phyloP scores from a whole-genome alignment of 805 yeast species.

The Metschnikowia bowlesiae region DNA sequence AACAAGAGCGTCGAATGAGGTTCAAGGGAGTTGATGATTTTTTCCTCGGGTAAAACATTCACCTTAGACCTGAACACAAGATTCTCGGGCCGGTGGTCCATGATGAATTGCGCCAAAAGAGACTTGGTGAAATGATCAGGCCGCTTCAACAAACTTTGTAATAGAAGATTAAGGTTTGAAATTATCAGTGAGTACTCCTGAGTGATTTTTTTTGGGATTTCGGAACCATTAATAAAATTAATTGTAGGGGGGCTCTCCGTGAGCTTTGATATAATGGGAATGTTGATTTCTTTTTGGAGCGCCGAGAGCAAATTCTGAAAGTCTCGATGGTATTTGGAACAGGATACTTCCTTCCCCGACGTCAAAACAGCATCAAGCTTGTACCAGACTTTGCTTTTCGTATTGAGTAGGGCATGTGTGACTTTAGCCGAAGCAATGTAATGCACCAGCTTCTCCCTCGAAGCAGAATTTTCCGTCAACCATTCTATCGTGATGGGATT shows the following conservation, averaged over 20 bases:
- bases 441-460: neutral
- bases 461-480: constrained; percentile 20
- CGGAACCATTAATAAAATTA: neutral
- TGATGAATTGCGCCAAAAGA: neutral
- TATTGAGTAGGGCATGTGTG: constrained; percentile 25
- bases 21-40: neutral
- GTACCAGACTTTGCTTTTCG: constrained; percentile 29
- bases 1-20: neutral
- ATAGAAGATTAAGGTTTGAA: neutral
- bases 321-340: constrained; percentile 34
- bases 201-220: neutral
- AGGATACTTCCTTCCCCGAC: constrained; percentile 18
- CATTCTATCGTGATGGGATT: constrained; percentile 31
- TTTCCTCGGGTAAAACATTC: neutral
- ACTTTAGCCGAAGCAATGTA: constrained; percentile 17
- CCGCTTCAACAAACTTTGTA: neutral
- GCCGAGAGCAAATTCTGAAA: constrained; percentile 30
- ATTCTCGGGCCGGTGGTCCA: neutral
- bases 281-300: neutral
- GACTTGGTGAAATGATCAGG: neutral
- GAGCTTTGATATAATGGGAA: neutral
- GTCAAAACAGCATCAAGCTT: constrained; percentile 23
- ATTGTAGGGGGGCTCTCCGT: neutral
- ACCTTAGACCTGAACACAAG: neutral
- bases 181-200: neutral